Evolutionary conservation across 306 rosid species (phyloP), one percentile per base, ranked within the genome.

Genomic region (Trifolium subterraneum): DNA sequence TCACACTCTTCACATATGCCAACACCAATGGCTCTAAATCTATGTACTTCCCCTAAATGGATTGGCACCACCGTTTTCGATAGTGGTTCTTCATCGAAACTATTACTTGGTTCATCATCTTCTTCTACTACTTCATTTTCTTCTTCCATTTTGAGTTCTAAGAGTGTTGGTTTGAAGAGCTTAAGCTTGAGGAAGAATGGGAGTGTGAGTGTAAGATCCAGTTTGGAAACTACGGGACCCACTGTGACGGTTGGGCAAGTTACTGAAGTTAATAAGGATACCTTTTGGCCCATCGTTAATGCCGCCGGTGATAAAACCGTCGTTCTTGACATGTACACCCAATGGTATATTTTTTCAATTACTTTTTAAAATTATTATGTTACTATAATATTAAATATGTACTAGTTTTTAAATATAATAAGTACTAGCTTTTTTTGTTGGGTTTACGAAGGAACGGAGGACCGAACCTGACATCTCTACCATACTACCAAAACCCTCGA

Each of bases 301-400:
- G 95, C 92, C 65, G 96, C 99, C 75, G 97, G 87, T 23, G 96
- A 88, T 27, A 92, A 92, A 85, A 38, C 99, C 72, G 88, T 94
- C 74, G 97, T 92, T 69, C 95, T 94, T 68, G 97, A 94, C 78
- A 94, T 94, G 99, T 94, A 86, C 89, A 94, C 99, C 36, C 97
- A 94, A 82, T 94, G 99, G 99, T 94, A 83, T 41, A 22, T 59
- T 67, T 0, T n/a, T n/a, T n/a, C n/a, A n/a, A n/a, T n/a, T n/a
- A n/a, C n/a, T n/a, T n/a, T n/a, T n/a, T n/a, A n/a, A n/a, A n/a
- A n/a, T n/a, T n/a, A n/a, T n/a, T n/a, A n/a, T n/a, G n/a, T n/a
- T n/a, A n/a, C n/a, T n/a, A n/a, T n/a, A n/a, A n/a, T n/a, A n/a
- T n/a, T n/a, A n/a, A n/a, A n/a, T n/a, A n/a, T n/a, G n/a, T n/a